Base-by-base conservation (phyloP, 495 filamentous ascomycete species). In the Tuber aestivum region DNA sequence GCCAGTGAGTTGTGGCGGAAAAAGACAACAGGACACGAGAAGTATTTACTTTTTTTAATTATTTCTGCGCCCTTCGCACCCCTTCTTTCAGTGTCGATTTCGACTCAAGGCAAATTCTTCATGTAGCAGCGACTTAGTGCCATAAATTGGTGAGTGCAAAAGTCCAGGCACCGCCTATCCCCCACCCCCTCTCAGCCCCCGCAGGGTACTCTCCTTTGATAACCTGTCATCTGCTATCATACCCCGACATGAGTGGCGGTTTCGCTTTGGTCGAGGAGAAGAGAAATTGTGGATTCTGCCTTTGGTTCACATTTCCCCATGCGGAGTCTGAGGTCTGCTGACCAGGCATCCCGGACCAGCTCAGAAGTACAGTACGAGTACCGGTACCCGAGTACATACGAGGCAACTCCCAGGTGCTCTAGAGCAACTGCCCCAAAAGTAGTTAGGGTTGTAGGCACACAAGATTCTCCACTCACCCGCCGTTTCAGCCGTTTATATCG, bases 401-500 rank as follows among this genome's bases (percentile, higher is more conserved):
- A 76, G 45, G 74, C 74, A 72, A 69, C 74, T 75, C 42, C 69
- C 65, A 76, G 78, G 78, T 72, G 20, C 42, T 45, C 20, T 45
- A 79, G 72, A 69, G 77, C 61, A 79, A 72, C 77, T 72, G 65
- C 76, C 73, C 76, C 70, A 68, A 79, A 35, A 79, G 78, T 75
- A 79, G 78, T 79, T 79, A 79, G 75, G 70, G 56, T 65, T 65
- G 56, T 35, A 65, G 27, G 56, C 65, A 41, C 65, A 75, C 72
- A 75, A 73, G 71, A 41, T 41, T 78, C 76, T 75, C 76, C 69
- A 72, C 76, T 75, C 72, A 37, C 70, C 14, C 78, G 78, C 72
- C 72, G 76, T 79, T 79, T 79, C 72, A 79, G 77, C 76, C 77
- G 77, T 79, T 79, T 79, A 79, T 79, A 79, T 79, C 75, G 65